These are phyloP conservation scores for Paraphoma chrysanthemicola DNA, from an alignment of 2,329 filamentous ascomycete species.

Conservation along the genomic window DNA sequence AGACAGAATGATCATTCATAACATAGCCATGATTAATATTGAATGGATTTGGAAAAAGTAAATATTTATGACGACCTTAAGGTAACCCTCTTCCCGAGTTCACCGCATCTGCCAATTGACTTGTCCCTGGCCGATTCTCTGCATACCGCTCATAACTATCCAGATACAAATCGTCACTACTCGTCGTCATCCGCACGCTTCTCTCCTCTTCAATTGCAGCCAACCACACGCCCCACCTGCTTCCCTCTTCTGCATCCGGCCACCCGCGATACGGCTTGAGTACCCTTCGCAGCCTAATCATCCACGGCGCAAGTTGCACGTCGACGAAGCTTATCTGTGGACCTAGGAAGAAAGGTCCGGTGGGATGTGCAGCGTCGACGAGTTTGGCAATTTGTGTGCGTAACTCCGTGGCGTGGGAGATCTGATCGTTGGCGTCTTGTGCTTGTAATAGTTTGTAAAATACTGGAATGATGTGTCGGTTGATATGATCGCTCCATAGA, in stretches of 20 bases:
- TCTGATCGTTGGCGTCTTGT: slow-evolving; percentile 65
- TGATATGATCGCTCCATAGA: slow-evolving; percentile 83
- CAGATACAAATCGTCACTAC: slow-evolving; percentile 69
- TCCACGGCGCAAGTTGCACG: slow-evolving; percentile 77
- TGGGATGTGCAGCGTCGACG: slow-evolving; percentile 62
- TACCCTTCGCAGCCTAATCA: slow-evolving; percentile 71
- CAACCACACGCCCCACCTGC: slow-evolving; percentile 73
- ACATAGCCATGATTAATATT: too few relatives aligned
- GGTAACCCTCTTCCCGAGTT: slow-evolving; percentile 64
- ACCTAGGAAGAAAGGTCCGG: slow-evolving; percentile 75
- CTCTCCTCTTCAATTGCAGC: slow-evolving; percentile 71
- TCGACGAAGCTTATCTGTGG: slow-evolving; percentile 69
- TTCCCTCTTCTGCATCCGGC: slow-evolving; percentile 68
- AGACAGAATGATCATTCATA: slow-evolving; percentile 1
- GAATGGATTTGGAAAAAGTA: too few relatives aligned
- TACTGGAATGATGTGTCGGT: slow-evolving; percentile 74
- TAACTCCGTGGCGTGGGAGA: slow-evolving; percentile 66
- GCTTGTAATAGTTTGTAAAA: slow-evolving; percentile 79
- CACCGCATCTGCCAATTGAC: slow-evolving; percentile 64
- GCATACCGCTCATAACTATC: slow-evolving; percentile 71
- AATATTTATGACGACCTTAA: too few relatives aligned
- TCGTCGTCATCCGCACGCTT: slow-evolving; percentile 71
- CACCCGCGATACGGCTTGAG: slow-evolving; percentile 70
- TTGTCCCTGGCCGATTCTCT: slow-evolving; percentile 68
- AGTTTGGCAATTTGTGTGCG: slow-evolving; percentile 69